Percentiles rank a stretch among this genome's conserved stretches.
Conservation (phyloP, 202 grass and related monocot genomes). For the Zoysia matrella region DNA sequence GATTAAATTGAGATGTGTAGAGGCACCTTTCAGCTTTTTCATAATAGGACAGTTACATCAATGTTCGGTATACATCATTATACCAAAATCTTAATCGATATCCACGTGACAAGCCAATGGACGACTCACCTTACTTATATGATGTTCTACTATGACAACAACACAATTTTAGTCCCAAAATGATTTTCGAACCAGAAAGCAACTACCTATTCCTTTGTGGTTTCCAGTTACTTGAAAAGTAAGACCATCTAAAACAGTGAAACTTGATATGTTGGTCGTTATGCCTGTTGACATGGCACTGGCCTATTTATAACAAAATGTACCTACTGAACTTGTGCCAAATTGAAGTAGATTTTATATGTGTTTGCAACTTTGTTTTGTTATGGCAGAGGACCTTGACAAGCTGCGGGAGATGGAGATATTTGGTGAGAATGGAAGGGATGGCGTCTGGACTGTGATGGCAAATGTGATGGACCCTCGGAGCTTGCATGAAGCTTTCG, state of each 20-base stretch:
- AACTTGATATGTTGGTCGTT: slow-evolving; percentile 8
- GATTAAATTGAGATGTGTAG: slow-evolving; percentile 4
- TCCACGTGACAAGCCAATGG: neutral
- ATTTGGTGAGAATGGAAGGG: slow-evolving; percentile 85
- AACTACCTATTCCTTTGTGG: neutral
- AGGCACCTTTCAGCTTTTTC: slow-evolving; percentile 8
- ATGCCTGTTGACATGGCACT: neutral
- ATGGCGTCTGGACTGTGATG: slow-evolving; percentile 88
- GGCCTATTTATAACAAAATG: slow-evolving; percentile 14
- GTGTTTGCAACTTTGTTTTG: neutral
- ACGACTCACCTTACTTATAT: neutral
- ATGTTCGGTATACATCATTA: slow-evolving; percentile 5
- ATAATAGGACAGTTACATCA: neutral
- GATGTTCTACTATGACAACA: neutral
- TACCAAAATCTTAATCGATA: slow-evolving; percentile 19
- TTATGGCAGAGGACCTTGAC: slow-evolving; percentile 84
- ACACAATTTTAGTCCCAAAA: neutral
- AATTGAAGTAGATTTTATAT: neutral
- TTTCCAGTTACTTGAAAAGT: slow-evolving; percentile 5
- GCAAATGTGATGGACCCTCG: slow-evolving; percentile 85
- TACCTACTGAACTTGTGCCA: neutral
- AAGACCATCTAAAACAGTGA: neutral
- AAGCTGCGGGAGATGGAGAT: slow-evolving; percentile 95
- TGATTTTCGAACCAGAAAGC: neutral
- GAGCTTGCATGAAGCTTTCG: slow-evolving; percentile 76